A percentile compares a stretch with the other conserved stretches of the same genome.
These are phyloP conservation scores for Amorphotheca resinae DNA, from an alignment of 495 filamentous ascomycete genomes.

Conservation along the genomic window DNA sequence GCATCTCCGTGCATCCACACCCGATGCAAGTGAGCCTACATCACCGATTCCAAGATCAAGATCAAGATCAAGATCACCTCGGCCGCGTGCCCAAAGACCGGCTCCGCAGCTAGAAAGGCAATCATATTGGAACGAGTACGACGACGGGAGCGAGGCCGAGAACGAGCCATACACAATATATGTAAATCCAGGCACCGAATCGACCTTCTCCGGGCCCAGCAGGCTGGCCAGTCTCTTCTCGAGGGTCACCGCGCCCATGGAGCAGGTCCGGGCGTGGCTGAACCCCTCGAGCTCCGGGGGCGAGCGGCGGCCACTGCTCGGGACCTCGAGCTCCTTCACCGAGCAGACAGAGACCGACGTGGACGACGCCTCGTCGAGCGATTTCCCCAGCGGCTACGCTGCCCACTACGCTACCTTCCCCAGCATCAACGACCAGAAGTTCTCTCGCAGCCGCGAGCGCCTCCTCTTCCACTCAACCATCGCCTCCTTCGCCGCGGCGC, in stretches of 20 bases:
- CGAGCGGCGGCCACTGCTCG: slow-evolving; percentile 13
- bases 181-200: slow-evolving; percentile 39
- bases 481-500: slow-evolving; percentile 31
- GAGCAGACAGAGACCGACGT: slow-evolving; percentile 15
- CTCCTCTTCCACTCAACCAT: slow-evolving; percentile 33
- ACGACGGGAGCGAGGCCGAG: slow-evolving; percentile 44
- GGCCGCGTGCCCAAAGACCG: slow-evolving; percentile 11
- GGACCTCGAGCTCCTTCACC: slow-evolving; percentile 6
- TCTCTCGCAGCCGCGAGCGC: slow-evolving; percentile 30
- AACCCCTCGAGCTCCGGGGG: slow-evolving; percentile 11
- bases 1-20: slow-evolving; percentile 30
- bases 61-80: slow-evolving; percentile 15
- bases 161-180: slow-evolving; percentile 40
- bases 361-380: slow-evolving; percentile 16
- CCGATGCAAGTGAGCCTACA: slow-evolving; percentile 6
- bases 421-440: slow-evolving; percentile 26
- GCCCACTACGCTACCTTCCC: slow-evolving; percentile 33
- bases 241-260: slow-evolving; percentile 28
- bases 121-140: slow-evolving; percentile 55
- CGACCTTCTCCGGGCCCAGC: slow-evolving; percentile 34
- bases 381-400: slow-evolving; percentile 30
- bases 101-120: slow-evolving; percentile 1
- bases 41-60: too few relatives aligned
- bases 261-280: slow-evolving; percentile 32
- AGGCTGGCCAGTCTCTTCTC: slow-evolving; percentile 26